Evolutionary conservation across 1,139 yeast species (phyloP), one percentile per base, ranked within the genome.

Genomic region (Taphrina populina): DNA sequence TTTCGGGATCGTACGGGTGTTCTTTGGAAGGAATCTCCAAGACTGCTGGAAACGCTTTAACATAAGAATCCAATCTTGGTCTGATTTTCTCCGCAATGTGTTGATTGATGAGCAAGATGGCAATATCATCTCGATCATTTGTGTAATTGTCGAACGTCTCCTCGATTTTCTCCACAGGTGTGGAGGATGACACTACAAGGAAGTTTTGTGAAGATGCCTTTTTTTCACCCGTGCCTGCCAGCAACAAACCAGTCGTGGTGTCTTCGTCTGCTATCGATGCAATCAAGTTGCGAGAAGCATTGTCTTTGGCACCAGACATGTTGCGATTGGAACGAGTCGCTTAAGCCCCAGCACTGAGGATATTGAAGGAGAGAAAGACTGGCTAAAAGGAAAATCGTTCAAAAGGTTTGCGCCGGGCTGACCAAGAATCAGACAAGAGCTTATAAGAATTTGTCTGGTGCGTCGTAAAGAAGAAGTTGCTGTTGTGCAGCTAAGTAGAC

Each of bases 1-100:
- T 94, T 70, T 90, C 97, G 21, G 98, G 98, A 70, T 92, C 90
- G 69, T 92, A 92, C 20, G 99, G 98, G 69, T 92, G 97, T 68
- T 92, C 99, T 74, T 92, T 92, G 15, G 97, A 87, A 35, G 99
- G 99, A 64, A 92, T 92, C 72, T 92, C 99, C 67, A 92, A 76
- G 52, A 92, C 82, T 2, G 98, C 96, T 5, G 99, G 99, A 71
- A 92, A 92, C 8, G 98, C 95, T 64, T 83, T 82, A 30, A 95
- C 82, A 71, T 79, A 92, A 47, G 79, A 76, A 67, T 94, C 99
- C 49, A 92, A 88, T 63, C 79, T 77, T 64, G 76, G 78, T 70
- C 99, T 79, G 59, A 92, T 92, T 65, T 81, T 78, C 66, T 94
- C 97, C 10, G 98, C 98, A 64, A 92, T 63, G 71, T 88, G 96